phyloP scores from a whole-genome alignment of 202 grass and related monocot species.

The Panicum hallii region DNA sequence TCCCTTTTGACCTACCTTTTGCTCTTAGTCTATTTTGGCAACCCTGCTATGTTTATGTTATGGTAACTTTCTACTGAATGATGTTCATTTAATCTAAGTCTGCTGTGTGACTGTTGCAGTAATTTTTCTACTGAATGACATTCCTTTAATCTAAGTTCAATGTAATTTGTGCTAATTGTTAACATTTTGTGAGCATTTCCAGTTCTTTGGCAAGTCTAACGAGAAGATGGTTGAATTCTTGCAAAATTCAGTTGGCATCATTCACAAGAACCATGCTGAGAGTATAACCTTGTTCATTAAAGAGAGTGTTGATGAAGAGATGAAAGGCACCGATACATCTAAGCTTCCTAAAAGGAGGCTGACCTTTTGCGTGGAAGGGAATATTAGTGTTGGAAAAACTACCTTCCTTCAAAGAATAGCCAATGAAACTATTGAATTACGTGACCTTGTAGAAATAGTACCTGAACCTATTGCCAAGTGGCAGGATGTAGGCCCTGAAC shows the following conservation, averaged over 20 bases:
- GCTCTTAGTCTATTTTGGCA: slow-evolving; percentile 11
- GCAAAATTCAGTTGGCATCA: slow-evolving; percentile 83
- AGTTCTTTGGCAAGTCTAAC: slow-evolving; percentile 85
- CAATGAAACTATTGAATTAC: slow-evolving; percentile 92
- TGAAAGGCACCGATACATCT: slow-evolving; percentile 58
- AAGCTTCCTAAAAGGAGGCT: slow-evolving; percentile 64
- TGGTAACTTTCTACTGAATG: slow-evolving; percentile 16
- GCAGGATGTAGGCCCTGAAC: slow-evolving; percentile 95
- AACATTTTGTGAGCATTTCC: slow-evolving; percentile 41
- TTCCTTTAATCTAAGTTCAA: slow-evolving; percentile 2
- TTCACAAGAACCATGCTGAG: slow-evolving; percentile 95
- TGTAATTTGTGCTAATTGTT: not conserved
- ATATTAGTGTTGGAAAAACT: slow-evolving; percentile 95
- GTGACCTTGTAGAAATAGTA: slow-evolving; percentile 95
- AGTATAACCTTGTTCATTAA: slow-evolving; percentile 96
- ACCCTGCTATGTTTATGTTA: not conserved
- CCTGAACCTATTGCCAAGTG: slow-evolving; percentile 91
- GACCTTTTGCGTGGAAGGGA: slow-evolving; percentile 99
- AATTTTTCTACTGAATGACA: slow-evolving; percentile 13
- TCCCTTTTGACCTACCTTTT: not conserved
- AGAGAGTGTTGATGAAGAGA: slow-evolving; percentile 83
- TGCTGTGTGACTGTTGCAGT: not conserved
- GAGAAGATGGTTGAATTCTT: slow-evolving; percentile 97
- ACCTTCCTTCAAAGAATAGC: slow-evolving; percentile 97
- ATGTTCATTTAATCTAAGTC: not conserved